These are phyloP conservation scores for Yamadazyma kanchanaburiensis DNA, from an alignment of 1,139 yeast species.

Conservation along the genomic window DNA sequence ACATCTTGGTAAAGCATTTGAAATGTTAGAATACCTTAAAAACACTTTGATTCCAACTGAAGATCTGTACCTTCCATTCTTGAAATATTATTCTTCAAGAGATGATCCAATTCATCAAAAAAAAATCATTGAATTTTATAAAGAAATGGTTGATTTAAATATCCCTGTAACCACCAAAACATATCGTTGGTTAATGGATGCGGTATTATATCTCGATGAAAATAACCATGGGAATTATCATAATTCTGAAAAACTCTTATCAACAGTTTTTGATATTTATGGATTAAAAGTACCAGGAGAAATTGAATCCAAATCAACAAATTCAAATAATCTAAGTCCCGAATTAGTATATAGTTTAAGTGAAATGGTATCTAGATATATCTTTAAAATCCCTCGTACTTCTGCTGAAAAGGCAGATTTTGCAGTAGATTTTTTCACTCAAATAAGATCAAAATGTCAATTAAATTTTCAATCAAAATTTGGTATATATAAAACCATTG, in stretches of 20 bases:
- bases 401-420: constrained; percentile 19
- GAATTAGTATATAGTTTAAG: constrained; percentile 20
- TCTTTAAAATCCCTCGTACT: constrained; percentile 15
- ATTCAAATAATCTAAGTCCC: neutral
- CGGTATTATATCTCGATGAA: constrained; percentile 39
- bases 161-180: constrained; percentile 32
- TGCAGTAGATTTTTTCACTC: constrained; percentile 27
- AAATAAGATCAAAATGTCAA: constrained; percentile 20
- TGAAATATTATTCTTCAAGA: constrained; percentile 18
- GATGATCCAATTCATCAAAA: constrained; percentile 15
- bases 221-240: constrained; percentile 19
- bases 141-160: constrained; percentile 34
- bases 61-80: constrained; percentile 27
- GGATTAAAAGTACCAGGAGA: constrained; percentile 17
- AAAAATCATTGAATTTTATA: constrained; percentile 31
- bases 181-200: constrained; percentile 37
- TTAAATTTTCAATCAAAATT: constrained; percentile 24
- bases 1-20: constrained; percentile 15
- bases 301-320: neutral
- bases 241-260: constrained; percentile 27
- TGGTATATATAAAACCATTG: constrained; percentile 26
- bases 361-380: constrained; percentile 23
- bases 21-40: constrained; percentile 13
- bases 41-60: constrained; percentile 18
- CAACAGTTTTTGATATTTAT: constrained; percentile 31